phyloP scores from a whole-genome alignment of 148 eudicot species.

The Vaccinium vitisidaea region DNA sequence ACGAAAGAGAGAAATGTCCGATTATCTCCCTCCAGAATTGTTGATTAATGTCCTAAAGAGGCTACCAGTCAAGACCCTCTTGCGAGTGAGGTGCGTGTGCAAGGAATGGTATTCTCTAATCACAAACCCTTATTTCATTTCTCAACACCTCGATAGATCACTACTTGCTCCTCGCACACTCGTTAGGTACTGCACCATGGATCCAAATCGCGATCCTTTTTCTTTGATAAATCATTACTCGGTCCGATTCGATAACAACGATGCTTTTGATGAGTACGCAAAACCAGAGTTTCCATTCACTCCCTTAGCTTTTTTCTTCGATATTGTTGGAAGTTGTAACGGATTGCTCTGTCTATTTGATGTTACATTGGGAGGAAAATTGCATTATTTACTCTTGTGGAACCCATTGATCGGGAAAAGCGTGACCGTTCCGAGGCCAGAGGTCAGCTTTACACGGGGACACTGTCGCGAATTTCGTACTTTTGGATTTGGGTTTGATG shows the following conservation, averaged over 20 bases:
- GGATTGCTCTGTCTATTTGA: background rate
- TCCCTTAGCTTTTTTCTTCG: background rate
- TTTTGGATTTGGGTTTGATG: background rate
- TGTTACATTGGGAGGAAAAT: background rate
- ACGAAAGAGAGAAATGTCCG: background rate
- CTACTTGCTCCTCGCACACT: background rate
- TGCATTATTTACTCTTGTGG: background rate
- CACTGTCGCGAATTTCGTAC: background rate
- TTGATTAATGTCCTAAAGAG: background rate
- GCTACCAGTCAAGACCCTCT: background rate
- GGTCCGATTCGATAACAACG: background rate
- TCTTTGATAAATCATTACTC: background rate
- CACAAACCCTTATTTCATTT: background rate
- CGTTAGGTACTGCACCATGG: background rate
- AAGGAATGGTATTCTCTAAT: background rate
- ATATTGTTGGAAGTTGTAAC: background rate
- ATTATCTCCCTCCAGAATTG: background rate
- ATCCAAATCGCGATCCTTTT: background rate
- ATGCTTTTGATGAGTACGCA: background rate
- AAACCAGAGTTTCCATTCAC: background rate
- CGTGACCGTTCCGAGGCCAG: background rate
- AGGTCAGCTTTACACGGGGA: background rate
- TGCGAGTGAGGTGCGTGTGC: background rate
- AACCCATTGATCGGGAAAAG: background rate
- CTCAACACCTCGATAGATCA: background rate